Evolutionary conservation across 768 basidiomycete species (phyloP).

Genomic region (Lactifluus echinatus): DNA sequence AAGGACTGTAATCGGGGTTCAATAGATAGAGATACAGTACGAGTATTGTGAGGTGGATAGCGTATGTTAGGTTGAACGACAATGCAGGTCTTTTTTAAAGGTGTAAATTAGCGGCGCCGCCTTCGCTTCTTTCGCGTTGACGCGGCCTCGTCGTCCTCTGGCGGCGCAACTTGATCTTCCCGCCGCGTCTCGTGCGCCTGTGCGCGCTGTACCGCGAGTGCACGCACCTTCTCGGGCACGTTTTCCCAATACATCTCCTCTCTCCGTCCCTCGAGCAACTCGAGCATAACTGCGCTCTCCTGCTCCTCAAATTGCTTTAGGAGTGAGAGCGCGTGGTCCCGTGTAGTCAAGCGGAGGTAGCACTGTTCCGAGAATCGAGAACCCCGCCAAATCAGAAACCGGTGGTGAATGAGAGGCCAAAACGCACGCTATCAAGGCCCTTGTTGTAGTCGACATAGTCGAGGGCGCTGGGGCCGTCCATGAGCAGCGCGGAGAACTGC

Average conservation of each 20-base stretch:
- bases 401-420: neutral
- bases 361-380: conserved; percentile 40
- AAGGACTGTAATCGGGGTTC: no score
- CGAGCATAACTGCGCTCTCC: conserved; percentile 34
- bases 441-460: conserved; percentile 80
- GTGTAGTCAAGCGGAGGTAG: conserved; percentile 55
- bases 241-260: conserved; percentile 76
- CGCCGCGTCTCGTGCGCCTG: neutral
- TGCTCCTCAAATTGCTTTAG: conserved; percentile 34
- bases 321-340: conserved; percentile 38
- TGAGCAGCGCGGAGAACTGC: conserved; percentile 42
- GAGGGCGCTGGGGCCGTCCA: conserved; percentile 32
- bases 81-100: no score
- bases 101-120: conserved; percentile 1
- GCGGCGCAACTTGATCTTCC: neutral
- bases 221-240: conserved; percentile 63
- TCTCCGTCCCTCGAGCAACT: conserved; percentile 51
- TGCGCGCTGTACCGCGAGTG: conserved; percentile 49
- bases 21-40: no score
- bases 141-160: neutral
- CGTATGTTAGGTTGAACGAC: neutral
- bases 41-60: no score
- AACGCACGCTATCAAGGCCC: conserved; percentile 59
- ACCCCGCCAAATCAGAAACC: neutral
- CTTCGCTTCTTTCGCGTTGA: neutral